These are phyloP conservation scores for Aspergillus ellipticus DNA, from an alignment of 495 filamentous ascomycete species.

Conservation along the genomic window DNA sequence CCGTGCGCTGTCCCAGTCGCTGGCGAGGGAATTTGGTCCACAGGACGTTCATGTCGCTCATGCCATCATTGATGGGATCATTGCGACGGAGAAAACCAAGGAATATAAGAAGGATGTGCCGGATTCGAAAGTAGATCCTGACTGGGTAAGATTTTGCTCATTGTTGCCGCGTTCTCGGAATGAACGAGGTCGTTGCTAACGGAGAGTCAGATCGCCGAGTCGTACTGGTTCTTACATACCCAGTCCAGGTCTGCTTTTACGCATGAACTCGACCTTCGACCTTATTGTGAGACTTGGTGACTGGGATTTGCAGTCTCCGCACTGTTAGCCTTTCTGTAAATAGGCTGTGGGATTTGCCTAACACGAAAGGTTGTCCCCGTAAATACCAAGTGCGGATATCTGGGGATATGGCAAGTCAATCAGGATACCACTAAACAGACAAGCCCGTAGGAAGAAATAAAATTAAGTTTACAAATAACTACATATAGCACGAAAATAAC, in stretches of 20 bases:
- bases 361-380: too few species aligned
- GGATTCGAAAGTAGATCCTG: conserved; percentile 62
- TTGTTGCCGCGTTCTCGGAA: not conserved
- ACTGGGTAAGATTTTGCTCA: conserved; percentile 51
- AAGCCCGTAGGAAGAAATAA: too few species aligned
- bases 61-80: conserved; percentile 70
- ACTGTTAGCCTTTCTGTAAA: too few species aligned
- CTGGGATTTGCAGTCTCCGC: too few species aligned
- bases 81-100: conserved; percentile 64
- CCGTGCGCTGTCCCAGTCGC: conserved; percentile 61
- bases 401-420: too few species aligned
- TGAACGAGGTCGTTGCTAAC: not conserved
- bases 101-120: conserved; percentile 47
- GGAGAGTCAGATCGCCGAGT: conserved; percentile 60
- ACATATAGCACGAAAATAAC: too few species aligned
- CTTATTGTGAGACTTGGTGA: conserved; percentile 52
- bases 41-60: conserved; percentile 74
- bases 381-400: too few species aligned
- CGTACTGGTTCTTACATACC: conserved; percentile 70
- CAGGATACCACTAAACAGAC: too few species aligned
- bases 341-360: too few species aligned
- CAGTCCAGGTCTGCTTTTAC: conserved; percentile 65
- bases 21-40: conserved; percentile 74
- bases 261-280: conserved; percentile 65
- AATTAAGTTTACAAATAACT: too few species aligned